phyloP scores from a whole-genome alignment of 352 stramenopile species.

The Phytophthora uliginosa region DNA sequence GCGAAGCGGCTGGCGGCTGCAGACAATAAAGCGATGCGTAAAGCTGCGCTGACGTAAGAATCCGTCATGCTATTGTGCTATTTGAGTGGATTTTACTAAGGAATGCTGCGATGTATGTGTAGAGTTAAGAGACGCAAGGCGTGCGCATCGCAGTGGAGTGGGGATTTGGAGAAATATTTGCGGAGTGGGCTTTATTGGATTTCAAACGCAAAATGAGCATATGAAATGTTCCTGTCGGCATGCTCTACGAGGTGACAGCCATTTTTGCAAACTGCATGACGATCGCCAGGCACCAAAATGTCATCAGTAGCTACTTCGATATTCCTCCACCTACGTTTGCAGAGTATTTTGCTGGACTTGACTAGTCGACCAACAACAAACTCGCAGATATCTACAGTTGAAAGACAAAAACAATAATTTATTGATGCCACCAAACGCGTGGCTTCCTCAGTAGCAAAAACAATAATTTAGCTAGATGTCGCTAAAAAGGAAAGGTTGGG shows the following conservation, averaged over 20 bases:
- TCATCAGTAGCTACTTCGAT: constrained; percentile 13
- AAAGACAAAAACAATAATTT: background rate
- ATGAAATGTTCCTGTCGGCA: constrained; percentile 5
- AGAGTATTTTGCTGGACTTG: background rate
- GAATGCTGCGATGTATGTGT: background rate
- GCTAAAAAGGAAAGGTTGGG: too few relatives aligned
- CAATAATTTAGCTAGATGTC: background rate
- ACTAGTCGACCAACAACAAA: background rate
- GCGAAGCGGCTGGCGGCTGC: background rate
- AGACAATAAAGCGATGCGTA: background rate
- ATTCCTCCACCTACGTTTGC: constrained; percentile 7
- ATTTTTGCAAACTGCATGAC: constrained; percentile 11
- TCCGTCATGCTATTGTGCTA: too few relatives aligned
- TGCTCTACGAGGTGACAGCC: constrained; percentile 6
- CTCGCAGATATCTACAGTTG: background rate
- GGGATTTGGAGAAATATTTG: background rate
- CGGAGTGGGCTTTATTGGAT: constrained; percentile 8
- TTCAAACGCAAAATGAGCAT: constrained; percentile 17
- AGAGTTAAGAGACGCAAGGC: constrained; percentile 7
- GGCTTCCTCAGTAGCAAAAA: background rate
- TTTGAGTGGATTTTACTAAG: background rate
- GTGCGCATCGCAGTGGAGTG: constrained; percentile 1
- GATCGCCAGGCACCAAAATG: constrained; percentile 3
- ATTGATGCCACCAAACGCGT: background rate
- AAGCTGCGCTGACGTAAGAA: background rate